Conservation (phyloP, 1,139 yeast species). For the Suhomyces ambrosiae region DNA sequence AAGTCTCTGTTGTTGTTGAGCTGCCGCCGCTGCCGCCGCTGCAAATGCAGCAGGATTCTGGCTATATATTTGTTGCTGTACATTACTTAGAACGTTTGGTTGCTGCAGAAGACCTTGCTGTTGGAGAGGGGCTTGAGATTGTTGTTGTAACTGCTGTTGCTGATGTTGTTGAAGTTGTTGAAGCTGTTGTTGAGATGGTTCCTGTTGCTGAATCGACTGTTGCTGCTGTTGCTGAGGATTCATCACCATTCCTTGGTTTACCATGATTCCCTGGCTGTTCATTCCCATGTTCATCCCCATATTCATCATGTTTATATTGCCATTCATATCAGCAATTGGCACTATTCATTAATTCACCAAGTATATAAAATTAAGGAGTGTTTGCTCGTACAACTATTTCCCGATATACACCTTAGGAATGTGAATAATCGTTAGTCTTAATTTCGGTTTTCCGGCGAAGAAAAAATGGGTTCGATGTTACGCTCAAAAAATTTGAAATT, state of each 20-base stretch:
- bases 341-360: background rate
- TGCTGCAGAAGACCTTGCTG: slow-evolving; percentile 5
- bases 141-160: slow-evolving; percentile 7
- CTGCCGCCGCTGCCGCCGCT: slow-evolving; percentile 21
- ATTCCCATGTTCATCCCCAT: slow-evolving; percentile 19
- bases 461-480: background rate
- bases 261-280: slow-evolving; percentile 19
- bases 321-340: slow-evolving; percentile 14
- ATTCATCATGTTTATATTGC: slow-evolving; percentile 19
- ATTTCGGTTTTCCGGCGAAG: background rate
- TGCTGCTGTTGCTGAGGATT: slow-evolving; percentile 17
- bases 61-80: slow-evolving; percentile 9
- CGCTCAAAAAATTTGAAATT: background rate
- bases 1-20: slow-evolving; percentile 10
- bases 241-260: slow-evolving; percentile 19
- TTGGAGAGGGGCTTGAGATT: slow-evolving; percentile 6
- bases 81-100: slow-evolving; percentile 4
- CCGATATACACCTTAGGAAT: background rate
- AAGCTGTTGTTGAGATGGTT: slow-evolving; percentile 9
- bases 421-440: background rate
- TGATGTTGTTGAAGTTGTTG: slow-evolving; percentile 17
- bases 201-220: slow-evolving; percentile 15
- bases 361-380: background rate
- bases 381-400: background rate
- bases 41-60: slow-evolving; percentile 13